These are phyloP conservation scores for Cladochytrium tenue DNA, from an alignment of 371 early-diverging fungal species.

Conservation along the genomic window DNA sequence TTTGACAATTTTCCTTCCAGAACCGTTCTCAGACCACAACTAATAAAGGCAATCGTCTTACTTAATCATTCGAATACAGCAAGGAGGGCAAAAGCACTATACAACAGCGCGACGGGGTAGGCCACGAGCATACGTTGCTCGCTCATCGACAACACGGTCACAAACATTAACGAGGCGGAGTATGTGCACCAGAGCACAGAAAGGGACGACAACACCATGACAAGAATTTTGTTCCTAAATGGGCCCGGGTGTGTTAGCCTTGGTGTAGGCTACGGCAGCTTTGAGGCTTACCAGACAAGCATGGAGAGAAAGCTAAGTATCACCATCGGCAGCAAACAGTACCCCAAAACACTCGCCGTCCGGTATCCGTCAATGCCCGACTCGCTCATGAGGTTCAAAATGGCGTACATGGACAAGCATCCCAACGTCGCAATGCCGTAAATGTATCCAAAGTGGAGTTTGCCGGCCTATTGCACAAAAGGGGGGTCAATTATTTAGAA, in stretches of 20 bases:
- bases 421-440: constrained; percentile 94
- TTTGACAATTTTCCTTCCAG: too few relatives aligned
- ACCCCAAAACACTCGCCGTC: constrained; percentile 94
- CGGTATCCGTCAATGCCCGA: constrained; percentile 82
- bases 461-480: constrained; percentile 77
- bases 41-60: too few relatives aligned
- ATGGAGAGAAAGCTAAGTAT: constrained; percentile 47
- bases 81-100: constrained; percentile 92
- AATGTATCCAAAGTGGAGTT: constrained; percentile 94
- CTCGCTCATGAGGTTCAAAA: constrained; percentile 93
- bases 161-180: constrained; percentile 93
- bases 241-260: constrained; percentile 22
- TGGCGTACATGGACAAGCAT: constrained; percentile 78
- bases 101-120: constrained; percentile 92
- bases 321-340: constrained; percentile 94
- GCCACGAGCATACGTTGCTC: constrained; percentile 93
- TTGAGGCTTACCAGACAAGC: constrained; percentile 9
- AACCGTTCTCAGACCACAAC: too few relatives aligned
- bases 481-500: constrained; percentile 16
- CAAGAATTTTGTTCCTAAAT: constrained; percentile 38
- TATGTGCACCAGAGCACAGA: constrained; percentile 93
- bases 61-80: constrained; percentile 82
- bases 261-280: constrained; percentile 1
- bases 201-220: constrained; percentile 53
- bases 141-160: constrained; percentile 85